Conservation (phyloP, 768 basidiomycete species). For the Naganishia kalamii region DNA sequence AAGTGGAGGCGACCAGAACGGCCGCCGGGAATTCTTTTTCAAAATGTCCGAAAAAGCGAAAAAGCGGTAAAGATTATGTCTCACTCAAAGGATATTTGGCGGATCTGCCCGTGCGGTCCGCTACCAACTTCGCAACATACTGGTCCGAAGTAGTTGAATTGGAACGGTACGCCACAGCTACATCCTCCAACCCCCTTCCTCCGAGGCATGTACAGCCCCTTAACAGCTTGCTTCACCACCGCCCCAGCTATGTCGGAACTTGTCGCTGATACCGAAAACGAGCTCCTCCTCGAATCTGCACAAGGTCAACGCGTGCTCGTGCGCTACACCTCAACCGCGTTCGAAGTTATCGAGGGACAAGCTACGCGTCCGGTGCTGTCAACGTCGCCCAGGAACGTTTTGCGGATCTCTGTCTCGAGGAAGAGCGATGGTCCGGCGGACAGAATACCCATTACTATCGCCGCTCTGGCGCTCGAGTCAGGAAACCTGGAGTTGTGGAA, state of each 20-base stretch:
- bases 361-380: neutral
- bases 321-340: neutral
- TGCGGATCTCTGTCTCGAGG: neutral
- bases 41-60: no score
- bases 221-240: neutral
- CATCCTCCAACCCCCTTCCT: no score
- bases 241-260: neutral
- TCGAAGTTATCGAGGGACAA: neutral
- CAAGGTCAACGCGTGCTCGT: neutral
- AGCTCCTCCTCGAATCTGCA: neutral
- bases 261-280: neutral
- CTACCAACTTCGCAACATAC: no score
- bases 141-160: no score
- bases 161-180: no score
- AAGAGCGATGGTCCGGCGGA: neutral
- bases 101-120: no score
- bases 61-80: no score
- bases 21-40: no score
- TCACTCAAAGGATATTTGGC: no score
- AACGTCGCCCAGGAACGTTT: neutral
- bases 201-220: neutral
- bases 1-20: no score
- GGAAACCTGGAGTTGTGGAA: slow-evolving; percentile 9
- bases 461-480: neutral
- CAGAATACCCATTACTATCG: slow-evolving; percentile 10